These are phyloP conservation scores for Cytospora piceae DNA, from an alignment of 2,329 filamentous ascomycete genomes.

Conservation along the genomic window DNA sequence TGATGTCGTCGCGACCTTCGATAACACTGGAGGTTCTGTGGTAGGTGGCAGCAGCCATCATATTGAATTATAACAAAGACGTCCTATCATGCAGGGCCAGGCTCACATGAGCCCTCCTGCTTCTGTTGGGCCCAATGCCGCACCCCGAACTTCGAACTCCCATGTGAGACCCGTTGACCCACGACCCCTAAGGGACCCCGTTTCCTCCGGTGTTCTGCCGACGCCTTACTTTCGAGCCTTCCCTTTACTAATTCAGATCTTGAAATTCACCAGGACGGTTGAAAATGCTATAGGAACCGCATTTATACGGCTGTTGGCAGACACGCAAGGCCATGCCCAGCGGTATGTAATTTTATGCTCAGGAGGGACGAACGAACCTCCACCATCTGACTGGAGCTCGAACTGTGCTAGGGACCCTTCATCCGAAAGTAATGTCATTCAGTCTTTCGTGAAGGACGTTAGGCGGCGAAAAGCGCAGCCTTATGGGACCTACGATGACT, in stretches of 20 bases:
- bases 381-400: neutral
- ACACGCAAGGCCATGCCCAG: neutral
- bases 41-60: neutral
- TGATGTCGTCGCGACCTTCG: neutral
- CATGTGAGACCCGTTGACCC: conserved; percentile 10
- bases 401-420: neutral
- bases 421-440: neutral
- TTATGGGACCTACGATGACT: conserved; percentile 4
- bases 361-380: neutral
- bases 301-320: conserved; percentile 3
- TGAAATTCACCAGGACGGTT: neutral
- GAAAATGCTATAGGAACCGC: conserved; percentile 3
- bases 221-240: neutral
- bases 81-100: conserved; percentile 8
- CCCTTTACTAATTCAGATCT: neutral
- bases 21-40: neutral
- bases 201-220: neutral
- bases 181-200: neutral
- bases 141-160: neutral
- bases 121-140: neutral
- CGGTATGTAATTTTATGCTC: neutral
- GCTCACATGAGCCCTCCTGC: neutral
- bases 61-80: neutral
- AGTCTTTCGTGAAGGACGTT: conserved; percentile 7
- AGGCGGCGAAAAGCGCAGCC: conserved; percentile 9